Conservation (phyloP, 2,329 filamentous ascomycete genomes). For the Mycosphaerella arachidis region DNA sequence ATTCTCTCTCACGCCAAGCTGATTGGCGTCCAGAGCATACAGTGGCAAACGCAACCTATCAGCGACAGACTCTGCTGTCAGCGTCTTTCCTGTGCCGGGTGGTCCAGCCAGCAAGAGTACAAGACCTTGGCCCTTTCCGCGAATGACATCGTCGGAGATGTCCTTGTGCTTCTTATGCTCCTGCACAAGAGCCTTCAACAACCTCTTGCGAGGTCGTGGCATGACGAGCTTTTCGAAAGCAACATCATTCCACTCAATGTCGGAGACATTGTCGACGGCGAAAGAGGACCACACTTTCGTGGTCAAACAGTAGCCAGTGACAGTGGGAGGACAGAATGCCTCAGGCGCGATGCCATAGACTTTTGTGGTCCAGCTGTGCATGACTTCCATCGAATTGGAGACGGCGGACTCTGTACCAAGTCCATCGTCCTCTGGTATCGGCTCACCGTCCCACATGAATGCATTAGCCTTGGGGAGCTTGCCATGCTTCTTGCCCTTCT, state of each 20-base stretch:
- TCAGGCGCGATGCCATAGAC: conserved; percentile 1
- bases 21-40: conserved; percentile 1
- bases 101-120: conserved; percentile 47
- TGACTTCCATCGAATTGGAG: not conserved
- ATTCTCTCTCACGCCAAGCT: not conserved
- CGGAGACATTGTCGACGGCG: not conserved
- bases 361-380: not conserved
- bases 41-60: conserved; percentile 41
- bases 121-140: conserved; percentile 49
- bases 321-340: not conserved
- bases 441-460: not conserved
- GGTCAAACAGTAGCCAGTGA: not conserved
- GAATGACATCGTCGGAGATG: conserved; percentile 48
- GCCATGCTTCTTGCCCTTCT: not conserved
- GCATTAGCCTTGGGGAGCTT: not conserved
- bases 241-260: conserved; percentile 41
- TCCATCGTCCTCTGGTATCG: not conserved
- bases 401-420: not conserved
- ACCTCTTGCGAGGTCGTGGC: conserved; percentile 44
- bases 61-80: conserved; percentile 49
- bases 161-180: conserved; percentile 38
- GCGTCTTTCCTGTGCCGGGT: conserved; percentile 53
- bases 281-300: not conserved
- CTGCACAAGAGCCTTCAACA: conserved; percentile 42
- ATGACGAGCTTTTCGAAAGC: conserved; percentile 49